phyloP scores from a whole-genome alignment of 257 asterid species.

The Rhazya stricta region DNA sequence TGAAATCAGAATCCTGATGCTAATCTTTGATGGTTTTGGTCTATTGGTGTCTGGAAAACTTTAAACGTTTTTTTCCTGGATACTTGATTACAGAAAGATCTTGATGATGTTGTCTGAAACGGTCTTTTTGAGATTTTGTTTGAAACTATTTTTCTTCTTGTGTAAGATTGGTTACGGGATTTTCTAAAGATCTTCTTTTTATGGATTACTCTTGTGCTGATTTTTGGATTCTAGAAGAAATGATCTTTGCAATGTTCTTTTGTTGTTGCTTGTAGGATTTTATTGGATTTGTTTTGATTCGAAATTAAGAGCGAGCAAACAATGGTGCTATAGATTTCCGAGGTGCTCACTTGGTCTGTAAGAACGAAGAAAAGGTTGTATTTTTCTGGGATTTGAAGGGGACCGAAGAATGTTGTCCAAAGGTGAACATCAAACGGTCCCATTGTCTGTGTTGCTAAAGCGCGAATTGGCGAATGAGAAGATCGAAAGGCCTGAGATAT shows the following conservation, averaged over 20 bases:
- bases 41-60: not conserved
- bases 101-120: slow-evolving; percentile 21
- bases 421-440: slow-evolving; percentile 85
- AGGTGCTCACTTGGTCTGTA: slow-evolving; percentile 5
- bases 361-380: slow-evolving; percentile 20
- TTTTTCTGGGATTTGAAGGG: slow-evolving; percentile 21
- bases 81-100: slow-evolving; percentile 26
- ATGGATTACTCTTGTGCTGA: not conserved
- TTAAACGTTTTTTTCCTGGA: not conserved
- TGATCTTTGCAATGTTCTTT: slow-evolving; percentile 15
- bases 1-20: slow-evolving; percentile 20
- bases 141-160: not conserved
- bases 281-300: slow-evolving; percentile 42
- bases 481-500: slow-evolving; percentile 78
- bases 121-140: slow-evolving; percentile 9
- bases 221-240: slow-evolving; percentile 14
- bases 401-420: slow-evolving; percentile 64
- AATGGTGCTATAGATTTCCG: slow-evolving; percentile 33
- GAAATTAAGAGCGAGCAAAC: slow-evolving; percentile 23
- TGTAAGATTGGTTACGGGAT: not conserved
- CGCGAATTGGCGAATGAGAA: slow-evolving; percentile 92
- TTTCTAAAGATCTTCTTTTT: slow-evolving; percentile 7
- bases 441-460: slow-evolving; percentile 86
- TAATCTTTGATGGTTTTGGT: slow-evolving; percentile 10
- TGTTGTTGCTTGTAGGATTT: slow-evolving; percentile 34